phyloP scores from a whole-genome alignment of 148 eudicot genomes.

The Rhododendron ferrugineum region DNA sequence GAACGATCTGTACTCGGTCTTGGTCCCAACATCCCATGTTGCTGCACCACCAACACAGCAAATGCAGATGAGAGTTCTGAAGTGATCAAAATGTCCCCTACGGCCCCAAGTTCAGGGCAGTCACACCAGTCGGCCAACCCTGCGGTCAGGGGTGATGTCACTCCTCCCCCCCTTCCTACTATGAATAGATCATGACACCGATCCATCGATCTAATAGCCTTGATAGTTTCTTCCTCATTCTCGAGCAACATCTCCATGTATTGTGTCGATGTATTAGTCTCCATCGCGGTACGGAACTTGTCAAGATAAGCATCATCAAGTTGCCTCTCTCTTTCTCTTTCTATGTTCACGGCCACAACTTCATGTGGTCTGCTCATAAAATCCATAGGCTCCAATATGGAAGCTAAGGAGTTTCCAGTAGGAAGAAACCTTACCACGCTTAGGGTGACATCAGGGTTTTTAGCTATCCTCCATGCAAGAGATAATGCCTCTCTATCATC shows the following conservation, averaged over 20 bases:
- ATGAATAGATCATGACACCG: constrained; percentile 35
- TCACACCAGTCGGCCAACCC: constrained; percentile 52
- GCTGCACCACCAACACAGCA: constrained; percentile 28
- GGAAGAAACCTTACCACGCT: constrained; percentile 37
- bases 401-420: constrained; percentile 6
- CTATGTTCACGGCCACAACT: constrained; percentile 7
- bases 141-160: constrained; percentile 22
- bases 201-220: constrained; percentile 38
- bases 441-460: constrained; percentile 21
- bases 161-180: constrained; percentile 35
- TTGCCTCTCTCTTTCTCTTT: constrained; percentile 29
- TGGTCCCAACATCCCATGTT: neutral
- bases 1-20: neutral
- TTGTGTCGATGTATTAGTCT: constrained; percentile 11
- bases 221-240: constrained; percentile 40
- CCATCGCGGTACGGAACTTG: constrained; percentile 13
- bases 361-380: neutral
- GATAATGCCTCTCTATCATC: constrained; percentile 69
- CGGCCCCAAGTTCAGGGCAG: constrained; percentile 44
- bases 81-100: constrained; percentile 39
- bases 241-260: constrained; percentile 34
- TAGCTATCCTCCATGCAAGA: constrained; percentile 47
- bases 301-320: constrained; percentile 33
- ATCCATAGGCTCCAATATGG: neutral
- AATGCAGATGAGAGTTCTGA: constrained; percentile 28